Conservation (phyloP, 169 alveolate genomes). For the Babesia caballi region DNA sequence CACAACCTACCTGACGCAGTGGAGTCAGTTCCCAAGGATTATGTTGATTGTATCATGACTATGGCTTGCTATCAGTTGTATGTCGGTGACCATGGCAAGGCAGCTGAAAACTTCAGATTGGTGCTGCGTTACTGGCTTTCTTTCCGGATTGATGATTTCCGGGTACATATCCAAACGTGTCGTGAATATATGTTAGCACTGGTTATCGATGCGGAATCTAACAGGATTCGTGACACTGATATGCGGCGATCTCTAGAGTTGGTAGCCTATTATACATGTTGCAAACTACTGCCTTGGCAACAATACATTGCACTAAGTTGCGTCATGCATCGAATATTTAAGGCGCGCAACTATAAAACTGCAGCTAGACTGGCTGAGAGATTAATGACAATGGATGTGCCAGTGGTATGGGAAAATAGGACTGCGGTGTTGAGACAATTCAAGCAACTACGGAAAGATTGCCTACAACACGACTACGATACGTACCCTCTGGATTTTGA, state of each 20-base stretch:
- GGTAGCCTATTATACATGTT: slow-evolving; percentile 81
- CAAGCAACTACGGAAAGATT: too few relatives aligned
- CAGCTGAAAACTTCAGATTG: too few relatives aligned
- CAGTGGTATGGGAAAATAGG: too few relatives aligned
- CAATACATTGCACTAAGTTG: slow-evolving; percentile 76
- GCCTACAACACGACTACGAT: slow-evolving; percentile 51
- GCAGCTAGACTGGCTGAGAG: slow-evolving; percentile 75
- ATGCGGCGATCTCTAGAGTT: slow-evolving; percentile 76
- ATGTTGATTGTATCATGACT: too few relatives aligned
- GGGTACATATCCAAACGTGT: slow-evolving; percentile 43
- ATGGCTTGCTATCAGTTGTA: too few relatives aligned
- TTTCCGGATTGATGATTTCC: too few relatives aligned
- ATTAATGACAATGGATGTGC: slow-evolving; percentile 50
- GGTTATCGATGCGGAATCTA: slow-evolving; percentile 71
- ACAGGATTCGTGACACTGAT: slow-evolving; percentile 46
- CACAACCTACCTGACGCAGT: too few relatives aligned
- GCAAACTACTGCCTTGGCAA: slow-evolving; percentile 76
- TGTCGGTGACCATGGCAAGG: too few relatives aligned
- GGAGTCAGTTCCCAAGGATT: too few relatives aligned
- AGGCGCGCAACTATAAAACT: slow-evolving; percentile 78
- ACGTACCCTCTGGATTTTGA: slow-evolving; percentile 29
- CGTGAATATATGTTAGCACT: slow-evolving; percentile 66
- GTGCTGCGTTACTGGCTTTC: too few relatives aligned
- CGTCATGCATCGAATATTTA: slow-evolving; percentile 84
- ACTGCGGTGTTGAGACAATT: too few relatives aligned